These are phyloP conservation scores for Dendrobium nobile DNA, from an alignment of 106 monocot genomes.

Conservation along the genomic window DNA sequence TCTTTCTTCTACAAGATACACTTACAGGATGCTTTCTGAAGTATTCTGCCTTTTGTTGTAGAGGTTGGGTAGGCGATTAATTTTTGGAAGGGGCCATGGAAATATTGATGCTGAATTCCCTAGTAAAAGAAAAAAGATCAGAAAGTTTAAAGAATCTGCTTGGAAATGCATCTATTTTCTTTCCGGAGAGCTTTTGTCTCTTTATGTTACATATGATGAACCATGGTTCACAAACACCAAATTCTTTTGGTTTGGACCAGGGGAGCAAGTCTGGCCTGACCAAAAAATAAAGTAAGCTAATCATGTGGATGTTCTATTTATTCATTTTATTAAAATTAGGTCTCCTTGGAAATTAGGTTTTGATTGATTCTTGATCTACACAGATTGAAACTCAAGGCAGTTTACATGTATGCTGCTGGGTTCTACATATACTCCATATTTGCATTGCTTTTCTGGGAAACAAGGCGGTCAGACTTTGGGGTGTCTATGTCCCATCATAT, in stretches of 20 bases:
- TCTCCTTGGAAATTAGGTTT: neutral
- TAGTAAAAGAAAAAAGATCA: slow-evolving; percentile 59
- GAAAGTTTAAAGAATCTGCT: slow-evolving; percentile 90
- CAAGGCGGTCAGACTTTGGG: slow-evolving; percentile 79
- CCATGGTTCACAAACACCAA: slow-evolving; percentile 83
- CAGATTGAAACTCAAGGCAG: slow-evolving; percentile 75
- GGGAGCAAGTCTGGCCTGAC: slow-evolving; percentile 86
- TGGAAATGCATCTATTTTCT: slow-evolving; percentile 89
- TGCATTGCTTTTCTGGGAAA: slow-evolving; percentile 94
- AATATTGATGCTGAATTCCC: slow-evolving; percentile 32
- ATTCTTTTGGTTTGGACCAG: slow-evolving; percentile 88
- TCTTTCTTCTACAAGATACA: neutral
- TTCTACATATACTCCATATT: slow-evolving; percentile 93
- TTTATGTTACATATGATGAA: slow-evolving; percentile 76
- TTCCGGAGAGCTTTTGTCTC: slow-evolving; percentile 54
- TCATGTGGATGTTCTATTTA: neutral
- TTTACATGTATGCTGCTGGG: slow-evolving; percentile 85
- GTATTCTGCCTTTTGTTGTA: slow-evolving; percentile 12
- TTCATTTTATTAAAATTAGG: neutral
- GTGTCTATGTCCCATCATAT: slow-evolving; percentile 93
- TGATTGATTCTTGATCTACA: slow-evolving; percentile 20
- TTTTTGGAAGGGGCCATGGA: slow-evolving; percentile 48
- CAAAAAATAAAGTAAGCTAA: slow-evolving; percentile 68
- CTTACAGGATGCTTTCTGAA: neutral
- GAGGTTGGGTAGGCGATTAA: slow-evolving; percentile 41